Conservation (phyloP, 1,284 basidiomycete species). For the Wallemia mellicola region DNA sequence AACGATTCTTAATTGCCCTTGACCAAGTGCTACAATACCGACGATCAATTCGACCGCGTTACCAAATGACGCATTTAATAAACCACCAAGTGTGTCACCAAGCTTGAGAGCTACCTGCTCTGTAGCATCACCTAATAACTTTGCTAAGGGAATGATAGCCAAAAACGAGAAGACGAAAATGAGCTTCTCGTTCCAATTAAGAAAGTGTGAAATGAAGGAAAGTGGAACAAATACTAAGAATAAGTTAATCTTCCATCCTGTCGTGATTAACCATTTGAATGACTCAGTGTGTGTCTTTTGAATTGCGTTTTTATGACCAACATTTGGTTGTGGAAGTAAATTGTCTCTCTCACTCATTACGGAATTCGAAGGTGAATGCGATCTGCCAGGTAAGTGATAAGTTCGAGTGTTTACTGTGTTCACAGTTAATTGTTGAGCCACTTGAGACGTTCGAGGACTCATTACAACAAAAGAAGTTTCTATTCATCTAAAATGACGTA, state of each 20-base stretch:
- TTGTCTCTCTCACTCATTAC: background rate
- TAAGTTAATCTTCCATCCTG: background rate
- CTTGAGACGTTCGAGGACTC: too few species aligned
- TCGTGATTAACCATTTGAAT: background rate
- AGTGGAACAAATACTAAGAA: background rate
- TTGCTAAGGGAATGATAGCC: constrained; percentile 60
- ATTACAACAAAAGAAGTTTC: background rate
- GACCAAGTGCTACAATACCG: background rate
- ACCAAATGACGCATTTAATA: constrained; percentile 45
- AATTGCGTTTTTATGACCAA: too few species aligned
- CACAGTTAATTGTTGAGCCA: background rate
- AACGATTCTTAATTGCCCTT: constrained; percentile 50
- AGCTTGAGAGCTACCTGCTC: constrained; percentile 52
- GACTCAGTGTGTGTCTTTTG: background rate
- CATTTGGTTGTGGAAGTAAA: background rate
- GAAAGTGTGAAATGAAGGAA: constrained; percentile 7
- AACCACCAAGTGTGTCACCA: constrained; percentile 50
- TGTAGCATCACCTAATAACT: constrained; percentile 56
- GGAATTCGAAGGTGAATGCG: background rate
- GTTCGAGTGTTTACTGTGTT: background rate
- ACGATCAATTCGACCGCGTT: constrained; percentile 18
- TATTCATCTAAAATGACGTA: background rate
- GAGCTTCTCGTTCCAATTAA: constrained; percentile 40
- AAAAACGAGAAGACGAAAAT: constrained; percentile 59
- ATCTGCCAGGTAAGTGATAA: background rate